These are phyloP conservation scores for Paraphaeosphaeria sporulosa DNA, from an alignment of 2,329 filamentous ascomycete genomes.

Conservation along the genomic window DNA sequence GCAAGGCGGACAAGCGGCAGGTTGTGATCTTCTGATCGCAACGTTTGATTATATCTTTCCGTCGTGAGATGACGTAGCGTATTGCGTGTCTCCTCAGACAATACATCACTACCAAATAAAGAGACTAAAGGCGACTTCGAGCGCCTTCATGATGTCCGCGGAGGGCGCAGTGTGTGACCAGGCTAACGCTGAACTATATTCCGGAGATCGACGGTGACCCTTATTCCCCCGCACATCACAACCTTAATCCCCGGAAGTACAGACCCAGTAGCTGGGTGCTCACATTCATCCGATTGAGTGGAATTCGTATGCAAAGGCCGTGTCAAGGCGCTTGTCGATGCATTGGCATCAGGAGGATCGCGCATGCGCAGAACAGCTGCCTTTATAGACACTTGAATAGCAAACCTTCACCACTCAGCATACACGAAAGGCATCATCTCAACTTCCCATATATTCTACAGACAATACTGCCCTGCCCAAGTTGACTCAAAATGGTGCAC, in stretches of 20 bases:
- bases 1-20: constrained; percentile 47
- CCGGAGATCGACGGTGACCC: not conserved
- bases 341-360: not conserved
- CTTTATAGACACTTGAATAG: not conserved
- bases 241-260: not conserved
- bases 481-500: constrained; percentile 21
- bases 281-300: not conserved
- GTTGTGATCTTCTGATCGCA: constrained; percentile 44
- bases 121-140: not conserved
- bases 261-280: not conserved
- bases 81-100: not conserved
- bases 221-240: constrained; percentile 3
- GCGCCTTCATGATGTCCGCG: not conserved
- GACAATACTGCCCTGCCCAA: not conserved
- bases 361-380: not conserved
- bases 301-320: not conserved
- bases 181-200: not conserved
- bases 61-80: not conserved
- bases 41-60: not conserved
- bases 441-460: too few species aligned
- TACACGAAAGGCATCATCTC: too few species aligned
- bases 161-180: not conserved
- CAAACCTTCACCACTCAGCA: too few species aligned
- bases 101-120: too few species aligned
- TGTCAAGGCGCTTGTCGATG: not conserved